Base-by-base conservation (phyloP, 139 green algal species). In the Haematococcus lacustris region DNA sequence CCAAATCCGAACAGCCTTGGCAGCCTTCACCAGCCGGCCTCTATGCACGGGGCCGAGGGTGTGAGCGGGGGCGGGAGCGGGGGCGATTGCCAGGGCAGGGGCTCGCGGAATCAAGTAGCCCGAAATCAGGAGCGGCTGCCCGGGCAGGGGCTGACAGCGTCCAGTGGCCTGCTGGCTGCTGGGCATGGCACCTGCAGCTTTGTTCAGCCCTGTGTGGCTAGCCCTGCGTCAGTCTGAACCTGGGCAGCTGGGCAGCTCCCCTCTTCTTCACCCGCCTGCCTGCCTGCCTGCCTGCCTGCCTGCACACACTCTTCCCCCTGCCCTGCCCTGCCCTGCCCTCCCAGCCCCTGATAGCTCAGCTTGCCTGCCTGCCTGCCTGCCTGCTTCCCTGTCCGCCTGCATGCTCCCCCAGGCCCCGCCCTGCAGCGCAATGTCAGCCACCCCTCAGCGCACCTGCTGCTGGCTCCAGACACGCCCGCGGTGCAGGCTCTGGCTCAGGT, bases 401-500 rank as follows among this genome's bases (percentile, higher is more conserved):
- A 30, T 40, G 3, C 5, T 67, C 5, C 61, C 28, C 3, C 83
- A 90, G 87, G 87, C 26, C 85, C 85, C 32, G 87, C 85, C 0
- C 50, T 71, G 0, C n/a, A 41, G 40, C 28, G 21, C 39, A 51
- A 28, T 2, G 39, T 50, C 28, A 33, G 37, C 41, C 38, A 38
- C 35, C 72, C 73, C 43, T 43, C 47, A 1, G 81, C 81, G 1
- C 74, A 60, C 26, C 34, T 92, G 2, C 43, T 88, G 40, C 82
- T 82, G 21, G 69, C 80, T 0, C 88, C 88, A n/a, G 85, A 89
- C 73, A 81, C 71, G 25, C 80, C 77, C 40, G 74, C 59, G 3
- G 78, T 86, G 41, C 53, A 17, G 3, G 68, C 62, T 4, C 64
- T 82, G 3, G 61, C 61, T 5, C n/a, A 25, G 38, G 51, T 74